phyloP scores from a whole-genome alignment of 768 basidiomycete species.

The Trametes maxima region DNA sequence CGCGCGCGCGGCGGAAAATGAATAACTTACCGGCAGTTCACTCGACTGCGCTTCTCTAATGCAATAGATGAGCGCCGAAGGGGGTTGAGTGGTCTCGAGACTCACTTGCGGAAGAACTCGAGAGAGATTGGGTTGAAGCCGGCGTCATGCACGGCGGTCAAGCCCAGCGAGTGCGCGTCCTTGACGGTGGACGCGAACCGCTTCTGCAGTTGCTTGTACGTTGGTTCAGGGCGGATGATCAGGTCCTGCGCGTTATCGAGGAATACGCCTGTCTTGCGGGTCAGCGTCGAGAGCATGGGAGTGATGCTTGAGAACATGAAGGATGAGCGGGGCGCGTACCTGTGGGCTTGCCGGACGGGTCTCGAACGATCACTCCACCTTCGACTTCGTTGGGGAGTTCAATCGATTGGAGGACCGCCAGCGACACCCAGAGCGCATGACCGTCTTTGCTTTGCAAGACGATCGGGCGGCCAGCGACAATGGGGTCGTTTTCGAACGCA shows the following conservation, averaged over 20 bases:
- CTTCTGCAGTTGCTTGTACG: slow-evolving; percentile 61
- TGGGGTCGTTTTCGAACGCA: slow-evolving; percentile 70
- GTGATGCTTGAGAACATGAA: background rate
- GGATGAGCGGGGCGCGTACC: slow-evolving; percentile 44
- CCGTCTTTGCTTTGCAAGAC: slow-evolving; percentile 85
- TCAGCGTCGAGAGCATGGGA: background rate
- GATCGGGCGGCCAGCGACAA: slow-evolving; percentile 70
- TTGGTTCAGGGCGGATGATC: slow-evolving; percentile 62
- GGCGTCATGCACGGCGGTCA: slow-evolving; percentile 90
- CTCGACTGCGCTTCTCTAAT: slow-evolving; percentile 13
- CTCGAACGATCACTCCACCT: slow-evolving; percentile 79
- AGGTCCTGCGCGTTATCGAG: slow-evolving; percentile 88
- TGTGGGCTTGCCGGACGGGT: slow-evolving; percentile 65
- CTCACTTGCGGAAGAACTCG: slow-evolving; percentile 70
- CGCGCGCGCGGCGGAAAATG: background rate
- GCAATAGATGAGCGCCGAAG: background rate
- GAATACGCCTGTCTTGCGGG: slow-evolving; percentile 55
- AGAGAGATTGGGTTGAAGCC: slow-evolving; percentile 69
- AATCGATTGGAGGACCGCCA: slow-evolving; percentile 56
- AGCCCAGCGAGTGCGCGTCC: slow-evolving; percentile 69
- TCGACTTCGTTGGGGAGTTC: slow-evolving; percentile 69
- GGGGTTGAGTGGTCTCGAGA: background rate
- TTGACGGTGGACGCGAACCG: slow-evolving; percentile 62
- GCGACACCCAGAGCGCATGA: slow-evolving; percentile 88
- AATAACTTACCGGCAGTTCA: slow-evolving; percentile 20